Evolutionary conservation across 805 yeast species (phyloP), one percentile per base, ranked within the genome.

Genomic region (Saccharomycopsis fibuligera): DNA sequence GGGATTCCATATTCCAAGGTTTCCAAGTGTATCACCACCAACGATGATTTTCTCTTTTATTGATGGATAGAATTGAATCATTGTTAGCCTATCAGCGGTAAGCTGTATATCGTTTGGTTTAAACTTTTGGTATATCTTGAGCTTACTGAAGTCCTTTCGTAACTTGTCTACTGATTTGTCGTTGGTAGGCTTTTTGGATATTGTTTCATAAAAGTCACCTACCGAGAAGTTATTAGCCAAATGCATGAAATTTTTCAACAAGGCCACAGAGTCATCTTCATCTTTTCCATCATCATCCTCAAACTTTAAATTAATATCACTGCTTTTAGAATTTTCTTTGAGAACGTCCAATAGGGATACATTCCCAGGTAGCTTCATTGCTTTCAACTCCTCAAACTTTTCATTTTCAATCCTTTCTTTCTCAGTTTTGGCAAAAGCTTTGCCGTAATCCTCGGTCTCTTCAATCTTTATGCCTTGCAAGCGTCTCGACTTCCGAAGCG

Each of bases 1-100:
- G 5, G 86, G 83, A 39, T 90, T 81, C 97, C 97, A 91, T 14
- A 93, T 72, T 0, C 97, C 97, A 38, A 89, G 65, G 54, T 79
- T 75, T 4, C 99, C 99, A n/a, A 68, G 66, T 10, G 87, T 86
- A 64, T 93, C 99, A 41, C 97, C 98, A 1, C 89, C 96, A 29
- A 86, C 61, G 1, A 89, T 71, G 3, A 91, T 58, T 54, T 83
- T 73, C 52, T 79, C 79, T 1, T 72, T 74, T 0, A 60, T 62
- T 0, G 85, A 65, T 0, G 97, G 96, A 63, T 91, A 98, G 61
- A 87, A 83, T 35, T 72, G 68, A 36, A 89, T 73, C 2, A 86
- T 69, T 0, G 90, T 79, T 62, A 91, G 80, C 50, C 99, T 70
- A 45, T 82, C 84, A 58, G 63, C 57, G 0, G 86, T 76, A 3